Evolutionary conservation across 2,329 filamentous ascomycete genomes (phyloP).

Genomic region (Golovinomyces cichoracearum): DNA sequence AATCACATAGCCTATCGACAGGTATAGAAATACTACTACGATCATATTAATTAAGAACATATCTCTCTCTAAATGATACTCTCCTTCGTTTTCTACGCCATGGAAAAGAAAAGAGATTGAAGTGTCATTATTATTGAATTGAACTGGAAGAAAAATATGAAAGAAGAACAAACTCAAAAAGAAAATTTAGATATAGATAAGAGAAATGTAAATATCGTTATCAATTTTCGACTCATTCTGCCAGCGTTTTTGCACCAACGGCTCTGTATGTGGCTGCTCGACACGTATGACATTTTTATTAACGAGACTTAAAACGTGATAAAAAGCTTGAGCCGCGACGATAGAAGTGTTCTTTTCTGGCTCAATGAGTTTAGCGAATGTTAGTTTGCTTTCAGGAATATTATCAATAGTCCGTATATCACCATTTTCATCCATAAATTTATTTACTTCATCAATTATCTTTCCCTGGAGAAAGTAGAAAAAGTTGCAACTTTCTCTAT

Average conservation of each 20-base stretch:
- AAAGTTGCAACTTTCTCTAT: constrained; percentile 35
- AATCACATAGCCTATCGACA: too few relatives aligned
- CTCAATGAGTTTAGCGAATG: constrained; percentile 27
- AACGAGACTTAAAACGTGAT: constrained; percentile 45
- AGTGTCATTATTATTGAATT: too few relatives aligned
- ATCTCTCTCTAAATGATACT: too few relatives aligned
- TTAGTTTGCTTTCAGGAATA: constrained; percentile 2
- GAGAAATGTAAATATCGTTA: neutral
- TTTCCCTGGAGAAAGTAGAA: constrained; percentile 28
- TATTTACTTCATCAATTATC: constrained; percentile 17
- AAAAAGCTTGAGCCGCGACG: constrained; percentile 49
- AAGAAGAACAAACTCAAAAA: too few relatives aligned
- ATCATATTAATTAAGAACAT: too few relatives aligned
- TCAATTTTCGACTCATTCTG: neutral
- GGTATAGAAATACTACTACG: too few relatives aligned
- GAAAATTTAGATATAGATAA: too few relatives aligned
- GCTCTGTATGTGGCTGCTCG: constrained; percentile 22
- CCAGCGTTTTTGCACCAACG: too few relatives aligned
- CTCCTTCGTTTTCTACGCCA: too few relatives aligned
- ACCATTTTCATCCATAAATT: constrained; percentile 5
- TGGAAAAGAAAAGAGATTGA: too few relatives aligned
- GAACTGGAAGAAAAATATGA: too few relatives aligned
- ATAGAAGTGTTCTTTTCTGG: constrained; percentile 24
- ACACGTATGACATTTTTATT: constrained; percentile 38
- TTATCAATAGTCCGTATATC: too few relatives aligned